Percentiles rank a stretch among this genome's conserved stretches.
Evolutionary conservation across 805 yeast species (phyloP).

Genomic region (Saccharomycopsis amapae): DNA sequence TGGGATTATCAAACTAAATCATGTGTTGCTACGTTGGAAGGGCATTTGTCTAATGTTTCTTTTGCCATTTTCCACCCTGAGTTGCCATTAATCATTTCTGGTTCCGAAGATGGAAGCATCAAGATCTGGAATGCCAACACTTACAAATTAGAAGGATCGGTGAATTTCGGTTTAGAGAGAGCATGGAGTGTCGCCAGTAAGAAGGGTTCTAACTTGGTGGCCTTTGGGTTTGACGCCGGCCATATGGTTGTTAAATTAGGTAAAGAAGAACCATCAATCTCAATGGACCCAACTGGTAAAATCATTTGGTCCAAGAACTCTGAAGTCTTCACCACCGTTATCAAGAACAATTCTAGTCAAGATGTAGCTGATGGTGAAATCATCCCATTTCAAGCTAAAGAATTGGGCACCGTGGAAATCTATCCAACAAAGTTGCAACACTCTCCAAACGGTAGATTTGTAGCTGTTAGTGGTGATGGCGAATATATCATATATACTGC

Average conservation of each 20-base stretch:
- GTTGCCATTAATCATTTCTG: conserved; percentile 87
- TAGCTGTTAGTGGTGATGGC: conserved; percentile 96
- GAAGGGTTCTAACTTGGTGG: conserved; percentile 63
- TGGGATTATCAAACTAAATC: conserved; percentile 98
- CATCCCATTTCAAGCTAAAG: conserved; percentile 73
- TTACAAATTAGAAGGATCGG: conserved; percentile 85
- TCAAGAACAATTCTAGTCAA: conserved; percentile 53
- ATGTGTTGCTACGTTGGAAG: conserved; percentile 88
- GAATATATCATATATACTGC: conserved; percentile 95
- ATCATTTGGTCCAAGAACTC: conserved; percentile 86
- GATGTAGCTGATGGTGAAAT: conserved; percentile 74
- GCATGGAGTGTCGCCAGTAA: conserved; percentile 88
- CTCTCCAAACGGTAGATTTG: conserved; percentile 96
- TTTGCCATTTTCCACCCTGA: conserved; percentile 99
- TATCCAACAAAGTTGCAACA: conserved; percentile 83
- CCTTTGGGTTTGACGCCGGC: conserved; percentile 94
- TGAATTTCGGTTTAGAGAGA: conserved; percentile 88
- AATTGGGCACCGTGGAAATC: conserved; percentile 88
- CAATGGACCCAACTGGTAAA: conserved; percentile 91
- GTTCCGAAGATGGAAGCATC: conserved; percentile 93
- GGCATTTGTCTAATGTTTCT: conserved; percentile 90
- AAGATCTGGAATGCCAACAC: conserved; percentile 94
- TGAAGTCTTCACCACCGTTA: conserved; percentile 78
- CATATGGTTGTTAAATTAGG: conserved; percentile 84
- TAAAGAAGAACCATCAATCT: conserved; percentile 86